phyloP scores from a whole-genome alignment of 73 alveolate genomes.

The Stentor coeruleus region DNA sequence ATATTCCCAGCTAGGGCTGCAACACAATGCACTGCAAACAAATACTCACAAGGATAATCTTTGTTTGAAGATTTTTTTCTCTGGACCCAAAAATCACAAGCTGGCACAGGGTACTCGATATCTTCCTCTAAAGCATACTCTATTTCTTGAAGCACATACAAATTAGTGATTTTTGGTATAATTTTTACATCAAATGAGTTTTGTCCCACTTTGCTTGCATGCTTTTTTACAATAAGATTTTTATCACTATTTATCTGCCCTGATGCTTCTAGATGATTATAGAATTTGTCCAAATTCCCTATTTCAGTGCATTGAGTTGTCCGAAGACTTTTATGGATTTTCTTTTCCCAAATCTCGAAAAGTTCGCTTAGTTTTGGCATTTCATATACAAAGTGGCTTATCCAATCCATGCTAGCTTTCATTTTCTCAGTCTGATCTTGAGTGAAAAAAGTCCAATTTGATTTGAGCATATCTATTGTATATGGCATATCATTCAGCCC shows the following conservation, averaged over 20 bases:
- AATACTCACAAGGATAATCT: not conserved
- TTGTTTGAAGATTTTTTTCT: not conserved
- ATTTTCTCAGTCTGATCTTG: not conserved
- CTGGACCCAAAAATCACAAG: constrained; percentile 1
- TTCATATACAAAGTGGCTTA: not conserved
- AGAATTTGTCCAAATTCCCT: not conserved
- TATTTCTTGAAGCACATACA: not conserved
- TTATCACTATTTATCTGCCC: no score
- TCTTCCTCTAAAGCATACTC: not conserved
- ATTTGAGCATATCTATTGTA: not conserved
- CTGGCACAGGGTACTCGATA: not conserved
- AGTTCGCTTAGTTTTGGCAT: not conserved
- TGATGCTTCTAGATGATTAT: not conserved
- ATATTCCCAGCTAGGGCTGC: not conserved
- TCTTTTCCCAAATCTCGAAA: not conserved
- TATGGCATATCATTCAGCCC: constrained; percentile 5
- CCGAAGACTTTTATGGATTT: not conserved
- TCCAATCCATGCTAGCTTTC: not conserved
- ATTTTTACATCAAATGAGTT: not conserved
- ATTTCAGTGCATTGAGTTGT: not conserved
- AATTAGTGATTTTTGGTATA: not conserved
- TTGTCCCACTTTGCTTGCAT: not conserved
- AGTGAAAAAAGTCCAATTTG: not conserved
- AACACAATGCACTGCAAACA: constrained; percentile 9
- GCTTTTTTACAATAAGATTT: not conserved